Base-by-base conservation (phyloP, 192 early-diverging fungal genomes). In the Rhizophagus sp. region DNA sequence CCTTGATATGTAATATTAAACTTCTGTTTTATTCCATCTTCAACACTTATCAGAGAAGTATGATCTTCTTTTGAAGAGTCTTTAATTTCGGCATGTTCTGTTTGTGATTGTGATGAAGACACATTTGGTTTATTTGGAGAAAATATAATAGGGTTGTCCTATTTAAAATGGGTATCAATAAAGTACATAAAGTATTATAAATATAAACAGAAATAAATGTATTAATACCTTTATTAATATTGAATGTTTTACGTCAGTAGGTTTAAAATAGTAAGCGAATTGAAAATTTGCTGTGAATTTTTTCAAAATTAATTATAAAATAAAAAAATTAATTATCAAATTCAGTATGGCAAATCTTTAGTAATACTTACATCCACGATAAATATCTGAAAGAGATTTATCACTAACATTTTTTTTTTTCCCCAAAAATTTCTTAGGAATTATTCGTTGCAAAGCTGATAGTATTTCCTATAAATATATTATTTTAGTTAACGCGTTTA, bases 241-340 rank as follows among this genome's bases (percentile, higher is more conserved):
- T 0, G 75, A 76, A 64, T 76, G 75, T 34, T 36, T 76, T n/a
- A 39, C 62, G 5, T 76, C 75, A 4, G 75, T 76, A 13, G 34
- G 34, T 65, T 65, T 76, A 64, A 76, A 47, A 76, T 76, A 76
- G 36, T 76, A 76, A 12, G 75, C 75, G 30, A 76, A 64, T 24
- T 76, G 75, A 64, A 62, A 76, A 24, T 63, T 76, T 24, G 75
- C 75, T 76, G n/a, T 36, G n/a, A 27, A 30, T 65, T 64, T 27
- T 47, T 47, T 47, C 11, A 47, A 27, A 9, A 65, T 27, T 10
- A 11, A 27, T 65, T 3, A 65, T 24, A 30, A 25, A 27, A 65
- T 30, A 30, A 65, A 13, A 15, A 6, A 22, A 57, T 57, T 22
- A 57, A 57, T 19, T 22, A 57, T 30, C 30, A 30, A 30, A 30